Base-by-base conservation (phyloP, 495 filamentous ascomycete species). In the Aspergillus indologenus region DNA sequence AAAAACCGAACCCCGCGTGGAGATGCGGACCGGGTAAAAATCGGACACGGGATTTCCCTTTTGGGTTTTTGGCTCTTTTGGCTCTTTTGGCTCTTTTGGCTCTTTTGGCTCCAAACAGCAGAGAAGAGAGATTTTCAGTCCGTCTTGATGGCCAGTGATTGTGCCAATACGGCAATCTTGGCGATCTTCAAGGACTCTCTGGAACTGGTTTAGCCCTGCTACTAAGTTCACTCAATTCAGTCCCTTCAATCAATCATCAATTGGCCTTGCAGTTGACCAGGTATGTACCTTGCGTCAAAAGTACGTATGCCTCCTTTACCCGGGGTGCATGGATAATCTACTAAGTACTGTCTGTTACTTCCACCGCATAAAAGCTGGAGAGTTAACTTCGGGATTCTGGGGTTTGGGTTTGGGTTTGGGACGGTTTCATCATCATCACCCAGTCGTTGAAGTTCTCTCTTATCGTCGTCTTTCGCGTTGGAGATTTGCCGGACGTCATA, bases 401-500 rank as follows among this genome's bases (percentile, higher is more conserved):
- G 23, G 24, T 47, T n/a, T n/a, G n/a, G n/a, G n/a, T n/a, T n/a
- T n/a, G n/a, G n/a, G n/a, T n/a, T n/a, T n/a, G n/a, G n/a, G n/a
- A n/a, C 53, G 29, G 56, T 40, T 40, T 40, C 58, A 55, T 65
- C 54, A 57, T 31, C 58, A 55, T 65, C 54, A 57, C 18, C 44
- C 51, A 54, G 26, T 50, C 45, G 53, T 43, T 43, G 43, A 58
- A 61, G 53, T n/a, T n/a, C n/a, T n/a, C n/a, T 24, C 62, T 53
- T 53, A 58, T 58, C 48, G 19, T 23, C 24, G 9, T 29, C 49
- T 31, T 0, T 42, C 45, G 4, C 2, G 34, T 7, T 47, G 5
- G 19, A 18, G 26, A n/a, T 20, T 45, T 60, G 58, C 64, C 61
- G 60, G 58, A 66, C 64, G 64, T 66, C 58, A 60, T 63, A 63